Evolutionary conservation across 106 monocot genomes (phyloP), one percentile per base, ranked within the genome.

Genomic region (Vanilla planifolia): DNA sequence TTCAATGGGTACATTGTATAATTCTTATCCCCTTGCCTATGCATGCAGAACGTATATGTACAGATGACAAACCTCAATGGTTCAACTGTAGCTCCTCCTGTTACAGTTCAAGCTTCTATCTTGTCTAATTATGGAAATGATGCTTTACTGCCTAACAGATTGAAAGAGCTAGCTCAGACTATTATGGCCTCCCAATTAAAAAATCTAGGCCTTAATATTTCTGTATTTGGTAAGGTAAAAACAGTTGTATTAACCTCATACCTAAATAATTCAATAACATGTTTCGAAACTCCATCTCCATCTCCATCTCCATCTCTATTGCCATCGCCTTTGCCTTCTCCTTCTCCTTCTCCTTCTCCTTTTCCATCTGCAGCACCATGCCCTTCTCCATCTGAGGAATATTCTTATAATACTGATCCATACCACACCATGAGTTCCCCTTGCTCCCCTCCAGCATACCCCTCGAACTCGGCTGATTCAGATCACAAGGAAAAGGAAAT

Each of bases 171-270:
- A 48, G 89, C 84, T 27, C 67, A 77, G 44, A 67, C 63, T 9
- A 78, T 89, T 62, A 80, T 26, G 43, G 62, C 64, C 8, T 61
- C 76, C 46, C 70, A 80, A 63, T 51, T 41, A 10, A 67, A 72
- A 67, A 89, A 89, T 56, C 68, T 89, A 23, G 89, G 89, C 33
- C 74, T 89, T 36, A 68, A 75, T 68, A 77, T 80, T 61, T 63
- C 84, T 45, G 69, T 89, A 43, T 89, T 84, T 64, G 89, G 89
- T 56, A 73, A 78, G 65, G 89, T 89, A 8, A 84, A 89, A 21
- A 36, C 57, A 28, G 75, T 89, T 24, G 62, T 62, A 15, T 58
- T 89, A 48, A 80, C 89, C 44, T 75, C 84, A 25, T 89, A 78
- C 61, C 66, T 89, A n/a, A 57, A 89, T 27, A 59, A 75, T 27